Evolutionary conservation across 73 alveolate species (phyloP).

Genomic region (Breviolum minutum): DNA sequence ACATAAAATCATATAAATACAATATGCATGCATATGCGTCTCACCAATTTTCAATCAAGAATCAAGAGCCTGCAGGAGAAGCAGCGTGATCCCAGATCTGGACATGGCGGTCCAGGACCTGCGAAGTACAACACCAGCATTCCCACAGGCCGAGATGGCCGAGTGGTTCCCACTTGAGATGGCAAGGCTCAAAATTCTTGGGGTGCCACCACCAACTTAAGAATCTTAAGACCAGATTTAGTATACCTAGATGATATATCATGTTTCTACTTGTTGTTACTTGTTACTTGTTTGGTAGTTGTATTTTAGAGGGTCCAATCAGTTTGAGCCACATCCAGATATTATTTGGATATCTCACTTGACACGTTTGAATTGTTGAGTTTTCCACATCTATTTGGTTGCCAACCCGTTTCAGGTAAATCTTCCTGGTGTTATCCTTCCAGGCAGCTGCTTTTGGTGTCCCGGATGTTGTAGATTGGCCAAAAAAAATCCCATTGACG

Average conservation of each 20-base stretch:
- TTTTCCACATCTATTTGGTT: too few species aligned
- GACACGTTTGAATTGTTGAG: background rate
- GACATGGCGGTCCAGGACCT: constrained; percentile 83
- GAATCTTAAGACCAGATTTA: background rate
- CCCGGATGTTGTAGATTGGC: background rate
- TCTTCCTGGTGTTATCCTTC: constrained; percentile 83
- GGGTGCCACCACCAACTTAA: background rate
- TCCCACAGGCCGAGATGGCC: constrained; percentile 41
- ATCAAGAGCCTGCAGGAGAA: constrained; percentile 50
- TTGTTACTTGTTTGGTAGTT: too few species aligned
- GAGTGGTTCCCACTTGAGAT: background rate
- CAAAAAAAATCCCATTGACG: background rate
- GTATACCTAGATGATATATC: background rate
- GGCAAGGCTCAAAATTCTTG: background rate
- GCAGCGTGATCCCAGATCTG: constrained; percentile 45
- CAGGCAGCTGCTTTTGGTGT: background rate
- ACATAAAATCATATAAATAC: too few species aligned
- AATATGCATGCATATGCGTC: background rate
- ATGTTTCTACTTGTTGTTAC: too few species aligned
- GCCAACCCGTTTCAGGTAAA: constrained; percentile 5
- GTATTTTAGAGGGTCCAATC: too few species aligned
- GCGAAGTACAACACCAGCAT: constrained; percentile 91
- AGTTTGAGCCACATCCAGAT: too few species aligned
- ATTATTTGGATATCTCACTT: too few species aligned
- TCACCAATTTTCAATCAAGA: too few species aligned